Conservation (phyloP, 2,329 filamentous ascomycete species). For the Colletotrichum sp. region DNA sequence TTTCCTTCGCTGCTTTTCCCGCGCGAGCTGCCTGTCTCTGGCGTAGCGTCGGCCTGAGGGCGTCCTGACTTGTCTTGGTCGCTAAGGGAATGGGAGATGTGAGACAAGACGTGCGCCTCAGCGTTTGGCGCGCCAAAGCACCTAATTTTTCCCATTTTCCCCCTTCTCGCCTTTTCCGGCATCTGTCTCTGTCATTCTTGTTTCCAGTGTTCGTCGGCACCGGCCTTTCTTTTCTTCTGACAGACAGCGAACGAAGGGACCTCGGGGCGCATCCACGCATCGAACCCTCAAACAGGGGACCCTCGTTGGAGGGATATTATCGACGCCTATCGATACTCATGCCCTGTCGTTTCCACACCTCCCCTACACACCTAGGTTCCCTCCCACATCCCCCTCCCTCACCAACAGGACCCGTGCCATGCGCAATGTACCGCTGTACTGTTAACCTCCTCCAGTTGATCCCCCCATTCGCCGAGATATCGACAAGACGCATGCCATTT, state of each 20-base stretch:
- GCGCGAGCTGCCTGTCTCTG: background rate
- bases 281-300: background rate
- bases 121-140: background rate
- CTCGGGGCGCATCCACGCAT: background rate
- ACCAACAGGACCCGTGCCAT: background rate
- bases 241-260: background rate
- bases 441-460: background rate
- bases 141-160: background rate
- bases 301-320: conserved; percentile 10
- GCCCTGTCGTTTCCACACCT: background rate
- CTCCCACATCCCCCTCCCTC: background rate
- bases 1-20: background rate
- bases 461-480: background rate
- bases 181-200: background rate
- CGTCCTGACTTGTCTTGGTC: background rate
- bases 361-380: background rate
- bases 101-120: conserved; percentile 2
- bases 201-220: background rate
- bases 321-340: background rate
- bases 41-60: background rate
- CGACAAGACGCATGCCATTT: background rate
- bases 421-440: background rate
- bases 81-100: background rate
- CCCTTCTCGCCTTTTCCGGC: background rate
- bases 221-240: background rate